These are phyloP conservation scores for Trypanosoma platydactyli DNA, from an alignment of 208 protist genomes.

Conservation along the genomic window DNA sequence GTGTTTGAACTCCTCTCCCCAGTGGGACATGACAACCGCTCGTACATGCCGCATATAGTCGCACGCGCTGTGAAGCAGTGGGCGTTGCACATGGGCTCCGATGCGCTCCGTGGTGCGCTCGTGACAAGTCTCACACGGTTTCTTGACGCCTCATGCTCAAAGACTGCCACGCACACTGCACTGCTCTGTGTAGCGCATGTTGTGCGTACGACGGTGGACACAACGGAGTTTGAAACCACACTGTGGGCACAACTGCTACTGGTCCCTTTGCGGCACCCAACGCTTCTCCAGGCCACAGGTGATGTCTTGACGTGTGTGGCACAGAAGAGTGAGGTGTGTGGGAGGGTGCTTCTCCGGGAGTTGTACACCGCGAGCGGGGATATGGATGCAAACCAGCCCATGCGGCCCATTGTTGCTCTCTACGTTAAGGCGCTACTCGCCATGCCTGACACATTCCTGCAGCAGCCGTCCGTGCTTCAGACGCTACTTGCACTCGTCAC, in stretches of 20 bases:
- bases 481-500: constrained; percentile 20
- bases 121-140: constrained; percentile 45
- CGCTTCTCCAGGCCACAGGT: constrained; percentile 28
- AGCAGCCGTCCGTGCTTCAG: constrained; percentile 9
- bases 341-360: constrained; percentile 10
- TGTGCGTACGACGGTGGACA: constrained; percentile 46
- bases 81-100: constrained; percentile 48
- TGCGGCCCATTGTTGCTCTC: constrained; percentile 10
- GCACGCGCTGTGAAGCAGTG: constrained; percentile 49
- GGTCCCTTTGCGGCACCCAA: constrained; percentile 36
- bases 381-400: not conserved
- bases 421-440: constrained; percentile 32
- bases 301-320: constrained; percentile 36
- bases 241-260: constrained; percentile 47
- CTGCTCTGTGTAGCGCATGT: constrained; percentile 47
- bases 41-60: constrained; percentile 64
- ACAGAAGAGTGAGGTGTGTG: constrained; percentile 17
- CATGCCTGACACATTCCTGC: constrained; percentile 12
- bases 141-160: constrained; percentile 39
- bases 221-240: constrained; percentile 40
- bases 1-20: constrained; percentile 65
- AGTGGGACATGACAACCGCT: constrained; percentile 34
- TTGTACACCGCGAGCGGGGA: constrained; percentile 15
- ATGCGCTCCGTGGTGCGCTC: constrained; percentile 50
- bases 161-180: constrained; percentile 51